Base-by-base conservation (phyloP, 768 basidiomycete species). In the Saitozyma podzolica region DNA sequence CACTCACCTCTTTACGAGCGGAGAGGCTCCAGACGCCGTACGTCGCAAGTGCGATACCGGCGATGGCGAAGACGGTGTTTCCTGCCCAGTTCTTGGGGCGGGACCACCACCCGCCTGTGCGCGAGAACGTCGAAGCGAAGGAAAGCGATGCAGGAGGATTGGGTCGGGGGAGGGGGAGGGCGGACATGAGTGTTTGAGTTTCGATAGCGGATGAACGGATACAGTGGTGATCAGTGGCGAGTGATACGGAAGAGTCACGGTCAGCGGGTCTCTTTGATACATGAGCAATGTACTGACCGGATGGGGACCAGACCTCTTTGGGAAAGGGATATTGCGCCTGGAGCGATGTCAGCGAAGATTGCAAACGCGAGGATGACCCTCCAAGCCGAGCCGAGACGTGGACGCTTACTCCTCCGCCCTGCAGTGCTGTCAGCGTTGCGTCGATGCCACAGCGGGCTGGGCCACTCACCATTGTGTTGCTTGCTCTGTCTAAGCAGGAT, bases 241-340 rank as follows among this genome's bases (percentile, higher is more conserved):
- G 29, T 29, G 17, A 55, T 16, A 37, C 20, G 54, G 16, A 55
- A 37, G 17, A 19, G 19, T 16, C 10, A 56, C 14, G 11, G 14
- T 49, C 37, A 19, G 17, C n/a, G 20, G 29, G 29, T 29, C 29
- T 29, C 29, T 29, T 29, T 2, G 2, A 29, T 29, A 29, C 5
- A 29, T 29, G 29, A 29, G 29, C 29, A 5, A 29, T 29, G 29
- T 5, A 29, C 80, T 64, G 57, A 91, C 91, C 91, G 68, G 92
- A 84, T 75, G 94, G 93, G 20, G 92, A 89, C 91, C 92, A 97
- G 59, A 96, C 93, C 75, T 89, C 85, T 83, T 93, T 94, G 40
- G 92, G 93, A 79, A 88, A 96, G 9, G 92, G 91, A 84, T 91
- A 96, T 81, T 91, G 87, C 56, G 65, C 78, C 75, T 76, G 54